Conservation (phyloP, 305 asterid species). For the Ajuga reptans region DNA sequence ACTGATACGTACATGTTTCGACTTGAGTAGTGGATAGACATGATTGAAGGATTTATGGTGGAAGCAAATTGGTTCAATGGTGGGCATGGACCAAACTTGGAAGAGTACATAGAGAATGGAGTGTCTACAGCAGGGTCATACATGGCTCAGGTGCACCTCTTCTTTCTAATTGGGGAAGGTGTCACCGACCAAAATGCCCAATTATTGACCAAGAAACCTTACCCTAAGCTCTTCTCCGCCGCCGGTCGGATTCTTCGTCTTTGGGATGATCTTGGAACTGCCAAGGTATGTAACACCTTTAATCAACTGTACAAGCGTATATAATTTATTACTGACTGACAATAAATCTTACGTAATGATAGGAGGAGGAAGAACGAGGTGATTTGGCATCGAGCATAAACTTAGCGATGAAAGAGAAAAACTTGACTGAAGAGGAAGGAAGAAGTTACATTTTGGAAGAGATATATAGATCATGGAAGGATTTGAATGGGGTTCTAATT, state of each 20-base stretch:
- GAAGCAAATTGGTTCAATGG: slow-evolving; percentile 61
- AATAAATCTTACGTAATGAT: neutral
- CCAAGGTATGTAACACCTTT: slow-evolving; percentile 34
- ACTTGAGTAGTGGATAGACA: slow-evolving; percentile 58
- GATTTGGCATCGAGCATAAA: slow-evolving; percentile 55
- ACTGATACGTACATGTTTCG: neutral
- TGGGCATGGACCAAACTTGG: slow-evolving; percentile 43
- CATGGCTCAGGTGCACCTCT: slow-evolving; percentile 56
- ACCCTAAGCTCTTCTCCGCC: slow-evolving; percentile 45
- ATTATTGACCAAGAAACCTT: slow-evolving; percentile 38
- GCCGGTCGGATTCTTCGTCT: slow-evolving; percentile 66
- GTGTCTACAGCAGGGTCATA: slow-evolving; percentile 56
- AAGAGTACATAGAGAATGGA: slow-evolving; percentile 60
- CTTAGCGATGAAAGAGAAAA: slow-evolving; percentile 42
- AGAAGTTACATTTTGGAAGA: slow-evolving; percentile 32
- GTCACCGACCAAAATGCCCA: slow-evolving; percentile 31
- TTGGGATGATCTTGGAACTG: slow-evolving; percentile 71
- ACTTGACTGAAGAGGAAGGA: slow-evolving; percentile 43
- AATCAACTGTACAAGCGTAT: no score
- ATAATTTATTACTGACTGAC: no score
- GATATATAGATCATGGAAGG: slow-evolving; percentile 44
- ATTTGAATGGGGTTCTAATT: slow-evolving; percentile 39
- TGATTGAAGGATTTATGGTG: slow-evolving; percentile 56
- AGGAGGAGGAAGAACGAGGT: slow-evolving; percentile 71
- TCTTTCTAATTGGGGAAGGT: slow-evolving; percentile 60